Evolutionary conservation across 2,329 filamentous ascomycete species (phyloP).

Genomic region (Exophiala aquamarina): DNA sequence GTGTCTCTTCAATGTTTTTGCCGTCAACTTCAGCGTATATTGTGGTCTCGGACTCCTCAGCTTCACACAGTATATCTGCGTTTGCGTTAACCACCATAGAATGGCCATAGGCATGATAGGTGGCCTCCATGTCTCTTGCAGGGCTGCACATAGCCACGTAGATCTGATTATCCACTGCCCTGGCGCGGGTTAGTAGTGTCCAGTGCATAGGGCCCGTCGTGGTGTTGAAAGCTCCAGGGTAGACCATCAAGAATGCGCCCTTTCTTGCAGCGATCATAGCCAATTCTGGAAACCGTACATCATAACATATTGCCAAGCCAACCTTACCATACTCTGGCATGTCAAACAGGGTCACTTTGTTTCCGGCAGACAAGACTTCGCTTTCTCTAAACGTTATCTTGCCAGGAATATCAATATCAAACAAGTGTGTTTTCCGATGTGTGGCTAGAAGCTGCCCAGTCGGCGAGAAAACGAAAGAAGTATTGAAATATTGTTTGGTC

Average conservation of each 20-base stretch:
- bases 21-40: conserved; percentile 70
- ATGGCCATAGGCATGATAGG: conserved; percentile 90
- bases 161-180: conserved; percentile 90
- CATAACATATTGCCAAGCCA: conserved; percentile 92
- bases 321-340: conserved; percentile 86
- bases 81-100: conserved; percentile 86
- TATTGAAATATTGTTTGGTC: conserved; percentile 83
- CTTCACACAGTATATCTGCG: conserved; percentile 75
- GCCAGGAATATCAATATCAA: conserved; percentile 96
- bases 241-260: conserved; percentile 84
- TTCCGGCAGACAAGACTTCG: conserved; percentile 81
- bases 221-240: conserved; percentile 95
- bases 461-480: conserved; percentile 78
- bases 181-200: conserved; percentile 75
- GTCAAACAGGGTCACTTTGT: conserved; percentile 81
- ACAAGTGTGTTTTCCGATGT: conserved; percentile 92
- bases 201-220: conserved; percentile 93
- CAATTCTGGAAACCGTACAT: conserved; percentile 92
- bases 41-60: conserved; percentile 74
- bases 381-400: conserved; percentile 90
- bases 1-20: conserved; percentile 68
- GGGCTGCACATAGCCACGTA: conserved; percentile 93
- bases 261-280: conserved; percentile 83
- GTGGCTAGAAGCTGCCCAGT: conserved; percentile 76
- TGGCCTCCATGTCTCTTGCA: conserved; percentile 72